phyloP scores from a whole-genome alignment of 192 early-diverging fungal species.

The Kickxella alabastrina region DNA sequence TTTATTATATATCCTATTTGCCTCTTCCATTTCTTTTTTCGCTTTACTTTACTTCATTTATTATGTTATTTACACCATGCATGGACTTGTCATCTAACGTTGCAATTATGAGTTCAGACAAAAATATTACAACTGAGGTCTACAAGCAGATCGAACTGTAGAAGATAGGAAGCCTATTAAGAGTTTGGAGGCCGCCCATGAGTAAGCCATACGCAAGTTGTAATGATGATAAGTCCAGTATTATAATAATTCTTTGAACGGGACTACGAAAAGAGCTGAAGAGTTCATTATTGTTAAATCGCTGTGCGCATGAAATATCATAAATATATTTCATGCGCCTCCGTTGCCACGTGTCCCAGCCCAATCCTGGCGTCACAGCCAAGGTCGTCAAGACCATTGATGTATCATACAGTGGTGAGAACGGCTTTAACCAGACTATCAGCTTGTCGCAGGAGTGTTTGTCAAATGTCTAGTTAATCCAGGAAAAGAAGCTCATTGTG shows the following conservation, averaged over 20 bases:
- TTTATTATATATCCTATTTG: not conserved
- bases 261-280: too few species aligned
- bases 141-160: constrained; percentile 93
- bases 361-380: constrained; percentile 10
- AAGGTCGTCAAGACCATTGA: constrained; percentile 94
- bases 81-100: too few species aligned
- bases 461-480: constrained; percentile 96
- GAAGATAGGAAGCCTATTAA: constrained; percentile 99
- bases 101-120: constrained; percentile 1
- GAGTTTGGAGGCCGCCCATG: constrained; percentile 86
- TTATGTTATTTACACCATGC: not conserved
- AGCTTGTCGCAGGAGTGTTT: constrained; percentile 85
- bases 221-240: too few species aligned
- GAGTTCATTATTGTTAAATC: too few species aligned
- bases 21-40: not conserved
- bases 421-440: constrained; percentile 98
- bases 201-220: constrained; percentile 51
- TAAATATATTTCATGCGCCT: too few species aligned
- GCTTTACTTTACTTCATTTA: not conserved
- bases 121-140: constrained; percentile 12
- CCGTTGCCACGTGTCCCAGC: not conserved
- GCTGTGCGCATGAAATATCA: too few species aligned
- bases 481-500: constrained; percentile 95
- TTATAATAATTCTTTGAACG: not conserved
- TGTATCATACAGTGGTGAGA: constrained; percentile 98